Evolutionary conservation across 1,284 basidiomycete genomes (phyloP), one percentile per base, ranked within the genome.

Genomic region (Leccinum ponderosum): DNA sequence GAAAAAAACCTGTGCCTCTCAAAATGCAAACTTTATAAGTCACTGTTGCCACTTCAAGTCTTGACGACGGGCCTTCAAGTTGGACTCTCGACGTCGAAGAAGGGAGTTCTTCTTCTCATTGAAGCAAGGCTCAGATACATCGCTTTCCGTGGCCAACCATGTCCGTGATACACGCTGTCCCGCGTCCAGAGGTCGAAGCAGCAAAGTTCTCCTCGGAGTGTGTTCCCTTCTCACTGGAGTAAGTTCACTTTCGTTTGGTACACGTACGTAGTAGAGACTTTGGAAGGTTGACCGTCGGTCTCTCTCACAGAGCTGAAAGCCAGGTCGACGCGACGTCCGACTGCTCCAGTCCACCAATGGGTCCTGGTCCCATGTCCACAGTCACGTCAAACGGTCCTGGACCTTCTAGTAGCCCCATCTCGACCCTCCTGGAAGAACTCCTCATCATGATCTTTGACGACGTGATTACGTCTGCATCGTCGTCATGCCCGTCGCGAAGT

Each of bases 401-500:
- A 17, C 39, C 39, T 42, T 44, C 33, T 27, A 7, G 57, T 47
- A 53, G 67, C 27, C 65, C 65, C 39, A 63, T 69, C 35, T 58
- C 55, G 15, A 37, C 9, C 11, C 57, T 68, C 39, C 15, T 68
- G 2, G 66, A 70, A 39, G 66, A 68, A 52, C 53, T 68, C 17
- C 67, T 68, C 17, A 5, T 69, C 37, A 60, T 70, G 17, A 60
- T 70, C 39, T 58, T 70, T 54, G 59, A 67, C 44, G 57, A 62
- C 6, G 62, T 70, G 33, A 44, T 68, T 53, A 62, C 54, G 3
- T 70, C 59, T 3, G 56, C 61, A 48, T 59, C 57, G 4, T 59
- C 42, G 2, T 54, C 59, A 14, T 53, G 37, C 4, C 44, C 25
- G 15, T 48, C n/a, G 29, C 51, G 7, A 20, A 20, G 42, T 14